Evolutionary conservation across 148 eudicot genomes (phyloP), one percentile per base, ranked within the genome.

Genomic region (Spergularia bocconei): DNA sequence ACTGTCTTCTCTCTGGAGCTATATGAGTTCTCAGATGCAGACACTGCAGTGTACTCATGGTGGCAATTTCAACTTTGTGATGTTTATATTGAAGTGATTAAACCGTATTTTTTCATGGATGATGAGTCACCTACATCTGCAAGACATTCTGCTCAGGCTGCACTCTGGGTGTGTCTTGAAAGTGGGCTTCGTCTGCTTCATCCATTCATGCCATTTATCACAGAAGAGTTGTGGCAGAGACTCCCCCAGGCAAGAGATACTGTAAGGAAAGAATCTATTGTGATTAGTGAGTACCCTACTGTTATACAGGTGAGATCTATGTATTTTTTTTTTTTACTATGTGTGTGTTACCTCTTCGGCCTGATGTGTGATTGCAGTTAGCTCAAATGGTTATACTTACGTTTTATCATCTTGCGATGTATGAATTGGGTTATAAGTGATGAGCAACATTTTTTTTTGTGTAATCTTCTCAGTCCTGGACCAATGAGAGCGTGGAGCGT

Each of bases 161-260:
- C 92, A 8, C 78, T 94, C 74, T 94, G 97, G 97, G 76, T 92
- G 61, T 91, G 97, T 82, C 86, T 94, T 64, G 98, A 94, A 65
- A 88, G 85, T 60, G 98, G 98, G 48, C 84, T 94, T 47, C 81
- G 91, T 59, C 84, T 94, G 80, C 91, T 94, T 71, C 98, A 94
- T 78, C 97, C 96, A 13, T 92, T 94, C 72, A 94, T 94, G 98
- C 98, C 98, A 51, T 94, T 78, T 73, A 88, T 94, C 66, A 94
- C 97, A 0, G 97, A 94, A 87, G 98, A 94, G 81, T 71, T 94
- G 71, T 94, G 98, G 98, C 97, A 94, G 82, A 89, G 98, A 38
- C 98, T 94, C 71, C 98, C 98, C 50, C 85, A 88, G n/a, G 60
- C 85, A 15, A 80, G 25, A 67, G 88, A 81, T 83, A 75, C 76